Base-by-base conservation (phyloP, 2,329 filamentous ascomycete species). In the Exophiala sp. region DNA sequence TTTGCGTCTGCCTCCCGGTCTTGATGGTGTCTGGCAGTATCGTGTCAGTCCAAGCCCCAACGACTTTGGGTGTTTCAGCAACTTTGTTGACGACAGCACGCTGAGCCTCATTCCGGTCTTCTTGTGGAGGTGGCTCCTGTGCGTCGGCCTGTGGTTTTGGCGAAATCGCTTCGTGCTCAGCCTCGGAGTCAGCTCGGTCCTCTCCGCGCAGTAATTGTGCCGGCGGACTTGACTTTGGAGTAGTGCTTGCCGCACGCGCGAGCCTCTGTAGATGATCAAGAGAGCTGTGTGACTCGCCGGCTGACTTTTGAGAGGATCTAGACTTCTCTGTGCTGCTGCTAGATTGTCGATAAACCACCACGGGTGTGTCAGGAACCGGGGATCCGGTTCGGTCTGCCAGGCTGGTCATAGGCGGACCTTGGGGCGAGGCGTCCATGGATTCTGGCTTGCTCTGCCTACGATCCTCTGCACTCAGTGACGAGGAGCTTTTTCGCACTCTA, bases 1-100 rank as follows among this genome's bases (percentile, higher is more conserved):
- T 49, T n/a, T 32, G 42, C 10, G 29, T 30, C 35, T 47, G 44
- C 29, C 50, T 61, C 23, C 41, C 42, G 1, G 58, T 55, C 44
- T 58, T 61, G 30, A 59, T 42, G 1, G 60, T 62, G 32, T 71
- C 68, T 10, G 70, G 68, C 56, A 72, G 59, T 2, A 72, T 71
- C 1, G 71, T 74, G 56, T 74, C 70, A 27, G 72, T 67, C 70
- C 70, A 74, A 2, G 70, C 70, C 10, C 71, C 71, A 14, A 66
- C 67, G 8, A 73, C 69, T 30, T 67, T 63, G 2, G 71, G 71
- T 1, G 71, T 74, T 39, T 44, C 54, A 27, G 49, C 48, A 2
- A 56, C 47, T 34, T 32, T 46, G n/a, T 34, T 34, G 14, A 22
- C 19, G 8, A 13, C 35, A 10, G 41, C 2, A 22, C 2, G 29